These are phyloP conservation scores for Pleurotus ostreatus DNA, from an alignment of 768 basidiomycete species.

Conservation along the genomic window DNA sequence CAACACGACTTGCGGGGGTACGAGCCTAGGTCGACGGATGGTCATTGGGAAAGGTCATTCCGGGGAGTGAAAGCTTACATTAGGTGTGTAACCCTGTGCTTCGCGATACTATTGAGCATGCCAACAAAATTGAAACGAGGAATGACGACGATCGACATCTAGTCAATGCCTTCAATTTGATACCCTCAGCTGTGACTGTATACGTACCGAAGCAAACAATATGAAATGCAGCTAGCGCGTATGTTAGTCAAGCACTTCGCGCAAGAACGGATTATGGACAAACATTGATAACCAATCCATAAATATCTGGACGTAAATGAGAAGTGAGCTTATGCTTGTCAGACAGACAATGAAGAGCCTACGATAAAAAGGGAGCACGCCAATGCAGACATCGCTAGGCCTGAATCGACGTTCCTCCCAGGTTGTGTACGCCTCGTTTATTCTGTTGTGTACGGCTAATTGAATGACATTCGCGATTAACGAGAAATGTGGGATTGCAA, in stretches of 20 bases:
- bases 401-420: constrained; percentile 49
- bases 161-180: background rate
- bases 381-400: constrained; percentile 58
- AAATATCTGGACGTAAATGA: constrained; percentile 44
- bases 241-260: too few species aligned
- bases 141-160: constrained; percentile 55
- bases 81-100: constrained; percentile 54
- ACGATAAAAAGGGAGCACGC: constrained; percentile 63
- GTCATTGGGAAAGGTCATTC: background rate
- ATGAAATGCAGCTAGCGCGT: constrained; percentile 47
- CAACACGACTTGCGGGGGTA: constrained; percentile 54
- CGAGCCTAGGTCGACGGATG: constrained; percentile 32
- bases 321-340: too few species aligned
- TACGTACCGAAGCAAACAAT: constrained; percentile 50
- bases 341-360: constrained; percentile 17
- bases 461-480: constrained; percentile 63
- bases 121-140: constrained; percentile 59
- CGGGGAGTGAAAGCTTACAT: constrained; percentile 24
- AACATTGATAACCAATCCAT: constrained; percentile 60
- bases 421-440: constrained; percentile 39
- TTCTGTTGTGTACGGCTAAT: constrained; percentile 46
- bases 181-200: background rate
- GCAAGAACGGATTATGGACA: background rate
- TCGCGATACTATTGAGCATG: constrained; percentile 59
- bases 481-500: constrained; percentile 58